phyloP scores from a whole-genome alignment of 768 basidiomycete species.

The Serpula lacrymans region DNA sequence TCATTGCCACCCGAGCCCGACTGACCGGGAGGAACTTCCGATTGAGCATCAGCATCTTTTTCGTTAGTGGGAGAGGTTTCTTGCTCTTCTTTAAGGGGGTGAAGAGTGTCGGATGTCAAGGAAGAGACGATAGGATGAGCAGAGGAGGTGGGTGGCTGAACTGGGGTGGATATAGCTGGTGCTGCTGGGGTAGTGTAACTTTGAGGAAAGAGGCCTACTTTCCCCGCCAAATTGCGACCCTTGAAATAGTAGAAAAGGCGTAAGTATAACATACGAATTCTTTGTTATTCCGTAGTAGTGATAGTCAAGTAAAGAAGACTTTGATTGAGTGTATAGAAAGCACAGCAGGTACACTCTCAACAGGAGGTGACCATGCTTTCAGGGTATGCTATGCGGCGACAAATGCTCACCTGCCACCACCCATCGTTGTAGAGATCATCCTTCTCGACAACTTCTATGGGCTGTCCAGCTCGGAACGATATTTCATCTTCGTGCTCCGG shows the following conservation, averaged over 20 bases:
- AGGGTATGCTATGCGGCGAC: not conserved
- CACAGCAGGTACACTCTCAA: too few relatives aligned
- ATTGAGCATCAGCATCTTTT: conserved; percentile 19
- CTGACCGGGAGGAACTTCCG: conserved; percentile 23
- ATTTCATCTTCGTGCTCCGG: conserved; percentile 97
- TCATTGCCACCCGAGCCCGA: conserved; percentile 20
- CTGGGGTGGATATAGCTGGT: conserved; percentile 30
- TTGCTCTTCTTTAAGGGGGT: conserved; percentile 46
- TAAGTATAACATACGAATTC: too few relatives aligned
- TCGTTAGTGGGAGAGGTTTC: conserved; percentile 35
- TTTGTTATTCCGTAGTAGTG: too few relatives aligned
- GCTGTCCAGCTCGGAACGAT: conserved; percentile 77
- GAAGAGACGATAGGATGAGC: conserved; percentile 18
- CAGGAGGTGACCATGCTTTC: conserved; percentile 1
- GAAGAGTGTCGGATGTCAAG: conserved; percentile 27
- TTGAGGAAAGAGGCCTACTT: conserved; percentile 87
- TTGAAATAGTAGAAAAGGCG: conserved; percentile 31
- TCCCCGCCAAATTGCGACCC: conserved; percentile 82
- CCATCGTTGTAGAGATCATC: conserved; percentile 93
- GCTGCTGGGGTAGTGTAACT: conserved; percentile 74
- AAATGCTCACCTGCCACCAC: conserved; percentile 77
- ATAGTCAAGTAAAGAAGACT: too few relatives aligned
- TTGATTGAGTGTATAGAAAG: too few relatives aligned
- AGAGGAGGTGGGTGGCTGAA: conserved; percentile 24
- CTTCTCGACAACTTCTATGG: conserved; percentile 87